phyloP scores from a whole-genome alignment of 495 filamentous ascomycete species.

The Lophiotrema nucula region DNA sequence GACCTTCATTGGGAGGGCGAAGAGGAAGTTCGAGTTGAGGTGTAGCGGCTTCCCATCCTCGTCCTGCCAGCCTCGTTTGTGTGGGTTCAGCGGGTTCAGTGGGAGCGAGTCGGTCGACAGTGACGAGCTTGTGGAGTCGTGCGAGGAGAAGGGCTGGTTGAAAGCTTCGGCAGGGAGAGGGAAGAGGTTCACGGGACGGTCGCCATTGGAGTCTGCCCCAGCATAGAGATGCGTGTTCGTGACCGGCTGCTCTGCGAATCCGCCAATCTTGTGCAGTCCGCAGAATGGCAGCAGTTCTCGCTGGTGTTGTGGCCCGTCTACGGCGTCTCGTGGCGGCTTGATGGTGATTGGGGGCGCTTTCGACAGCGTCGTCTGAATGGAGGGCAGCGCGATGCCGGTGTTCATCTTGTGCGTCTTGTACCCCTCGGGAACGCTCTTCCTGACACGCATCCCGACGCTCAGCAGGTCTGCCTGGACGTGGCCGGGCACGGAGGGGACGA shows the following conservation, averaged over 20 bases:
- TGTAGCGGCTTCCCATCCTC: constrained; percentile 12
- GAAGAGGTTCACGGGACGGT: constrained; percentile 11
- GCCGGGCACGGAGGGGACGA: constrained; percentile 50
- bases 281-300: constrained; percentile 72
- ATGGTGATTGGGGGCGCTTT: constrained; percentile 4
- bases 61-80: constrained; percentile 29
- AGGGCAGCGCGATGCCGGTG: constrained; percentile 8
- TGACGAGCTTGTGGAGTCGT: constrained; percentile 10
- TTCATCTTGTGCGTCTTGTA: constrained; percentile 68
- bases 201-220: constrained; percentile 8
- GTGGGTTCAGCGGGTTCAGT: constrained; percentile 18
- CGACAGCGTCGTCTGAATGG: constrained; percentile 26
- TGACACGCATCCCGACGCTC: constrained; percentile 86
- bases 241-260: constrained; percentile 48
- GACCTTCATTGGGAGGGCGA: constrained; percentile 13
- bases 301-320: constrained; percentile 26
- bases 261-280: constrained; percentile 66
- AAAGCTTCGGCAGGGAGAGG: constrained; percentile 19
- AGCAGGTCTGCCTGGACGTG: constrained; percentile 74
- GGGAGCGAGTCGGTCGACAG: constrained; percentile 10
- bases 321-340: constrained; percentile 19
- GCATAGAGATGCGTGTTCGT: constrained; percentile 24
- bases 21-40: constrained; percentile 14
- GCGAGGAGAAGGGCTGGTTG: constrained; percentile 28
- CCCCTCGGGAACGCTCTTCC: constrained; percentile 87